These are phyloP conservation scores for Diaporthe destruens DNA, from an alignment of 2,329 filamentous ascomycete species.

Conservation along the genomic window DNA sequence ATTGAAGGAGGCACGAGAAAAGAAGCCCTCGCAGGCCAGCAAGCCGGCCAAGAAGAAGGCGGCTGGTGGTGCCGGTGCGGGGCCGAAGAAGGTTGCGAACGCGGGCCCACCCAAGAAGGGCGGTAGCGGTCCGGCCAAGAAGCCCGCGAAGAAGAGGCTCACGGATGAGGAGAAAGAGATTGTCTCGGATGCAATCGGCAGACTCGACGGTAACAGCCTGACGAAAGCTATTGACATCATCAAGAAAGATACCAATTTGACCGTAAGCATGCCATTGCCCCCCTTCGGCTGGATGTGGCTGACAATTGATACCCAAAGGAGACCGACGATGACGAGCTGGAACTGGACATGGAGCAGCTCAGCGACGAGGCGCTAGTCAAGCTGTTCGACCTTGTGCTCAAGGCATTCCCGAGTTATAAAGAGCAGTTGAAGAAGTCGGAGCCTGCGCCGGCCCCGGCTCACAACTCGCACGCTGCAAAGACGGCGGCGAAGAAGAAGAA, in stretches of 20 bases:
- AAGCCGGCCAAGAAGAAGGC: conserved; percentile 68
- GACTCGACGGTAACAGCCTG: conserved; percentile 82
- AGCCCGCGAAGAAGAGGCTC: conserved; percentile 69
- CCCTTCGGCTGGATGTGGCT: conserved; percentile 43
- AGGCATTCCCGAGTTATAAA: conserved; percentile 54
- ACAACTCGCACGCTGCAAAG: conserved; percentile 40
- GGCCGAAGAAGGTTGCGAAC: conserved; percentile 58
- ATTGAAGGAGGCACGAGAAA: conserved; percentile 67
- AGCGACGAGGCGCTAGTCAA: conserved; percentile 67
- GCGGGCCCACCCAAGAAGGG: conserved; percentile 53
- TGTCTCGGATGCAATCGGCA: conserved; percentile 87
- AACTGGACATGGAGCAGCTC: conserved; percentile 70
- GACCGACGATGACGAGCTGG: conserved; percentile 70
- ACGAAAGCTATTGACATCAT: conserved; percentile 89
- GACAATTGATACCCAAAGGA: conserved; percentile 56
- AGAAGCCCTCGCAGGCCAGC: conserved; percentile 63
- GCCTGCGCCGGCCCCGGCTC: conserved; percentile 44
- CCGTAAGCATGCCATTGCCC: conserved; percentile 61
- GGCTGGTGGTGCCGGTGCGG: conserved; percentile 43
- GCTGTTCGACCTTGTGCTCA: conserved; percentile 61
- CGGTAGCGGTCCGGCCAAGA: conserved; percentile 48
- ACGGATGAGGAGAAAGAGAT: conserved; percentile 89
- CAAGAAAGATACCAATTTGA: conserved; percentile 83
- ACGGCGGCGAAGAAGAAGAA: conserved; percentile 75
- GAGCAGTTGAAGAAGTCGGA: conserved; percentile 50